These are phyloP conservation scores for Paracorniculantispora psalliotae DNA, from an alignment of 2,329 filamentous ascomycete species.

Conservation along the genomic window DNA sequence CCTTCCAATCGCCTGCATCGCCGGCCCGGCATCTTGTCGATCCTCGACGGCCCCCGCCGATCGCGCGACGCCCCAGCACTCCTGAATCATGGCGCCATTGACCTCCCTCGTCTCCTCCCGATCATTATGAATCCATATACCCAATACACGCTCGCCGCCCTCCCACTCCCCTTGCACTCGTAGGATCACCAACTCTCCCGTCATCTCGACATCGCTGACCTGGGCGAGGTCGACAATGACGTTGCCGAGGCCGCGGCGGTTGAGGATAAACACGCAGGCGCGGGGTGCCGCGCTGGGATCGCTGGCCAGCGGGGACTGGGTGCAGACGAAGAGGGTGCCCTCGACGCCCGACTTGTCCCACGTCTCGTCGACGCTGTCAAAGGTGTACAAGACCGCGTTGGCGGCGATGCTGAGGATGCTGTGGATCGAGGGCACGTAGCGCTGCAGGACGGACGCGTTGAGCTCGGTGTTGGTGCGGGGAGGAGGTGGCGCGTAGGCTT, in stretches of 20 bases:
- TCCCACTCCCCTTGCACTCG: constrained; percentile 34
- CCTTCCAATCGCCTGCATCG: constrained; percentile 40
- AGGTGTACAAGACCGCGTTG: constrained; percentile 82
- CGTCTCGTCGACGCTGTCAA: constrained; percentile 55
- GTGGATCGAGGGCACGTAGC: constrained; percentile 70
- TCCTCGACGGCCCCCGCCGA: constrained; percentile 23
- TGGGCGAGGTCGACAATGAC: constrained; percentile 60
- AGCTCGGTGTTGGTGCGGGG: constrained; percentile 77
- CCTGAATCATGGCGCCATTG: constrained; percentile 38
- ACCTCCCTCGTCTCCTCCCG: constrained; percentile 38
- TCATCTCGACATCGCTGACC: constrained; percentile 60
- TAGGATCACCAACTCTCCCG: constrained; percentile 49
- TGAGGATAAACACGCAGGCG: constrained; percentile 66
- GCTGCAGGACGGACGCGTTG: constrained; percentile 77
- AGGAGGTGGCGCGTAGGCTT: constrained; percentile 38
- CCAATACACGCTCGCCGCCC: constrained; percentile 39
- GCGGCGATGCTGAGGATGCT: constrained; percentile 75
- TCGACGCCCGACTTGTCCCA: constrained; percentile 88
- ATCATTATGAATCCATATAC: constrained; percentile 52
- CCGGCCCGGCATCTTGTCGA: constrained; percentile 33
- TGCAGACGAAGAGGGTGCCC: constrained; percentile 84
- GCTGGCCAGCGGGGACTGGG: constrained; percentile 43
- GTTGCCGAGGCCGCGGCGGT: constrained; percentile 66
- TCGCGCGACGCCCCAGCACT: constrained; percentile 37
- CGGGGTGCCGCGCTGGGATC: constrained; percentile 31